Evolutionary conservation across 2,329 filamentous ascomycete genomes (phyloP).

Genomic region (Alternaria panax): DNA sequence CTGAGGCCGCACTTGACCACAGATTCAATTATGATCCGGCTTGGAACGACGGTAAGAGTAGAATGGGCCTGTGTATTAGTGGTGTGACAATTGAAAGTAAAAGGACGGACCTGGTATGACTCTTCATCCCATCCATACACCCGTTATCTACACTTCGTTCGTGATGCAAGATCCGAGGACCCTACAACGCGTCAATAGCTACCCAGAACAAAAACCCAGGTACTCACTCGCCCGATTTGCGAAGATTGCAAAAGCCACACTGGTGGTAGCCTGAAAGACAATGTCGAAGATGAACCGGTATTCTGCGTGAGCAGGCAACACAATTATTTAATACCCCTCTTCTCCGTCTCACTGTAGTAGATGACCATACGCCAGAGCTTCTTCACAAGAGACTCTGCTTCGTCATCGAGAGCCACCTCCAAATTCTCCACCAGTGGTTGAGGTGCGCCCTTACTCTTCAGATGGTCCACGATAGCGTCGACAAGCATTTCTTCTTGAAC

Average conservation of each 20-base stretch:
- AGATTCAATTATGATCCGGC: neutral
- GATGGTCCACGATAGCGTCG: conserved; percentile 87
- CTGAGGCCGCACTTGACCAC: neutral
- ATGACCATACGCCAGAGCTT: conserved; percentile 99
- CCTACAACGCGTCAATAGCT: conserved; percentile 30
- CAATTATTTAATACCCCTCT: conserved; percentile 70
- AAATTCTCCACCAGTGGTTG: conserved; percentile 83
- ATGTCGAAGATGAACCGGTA: neutral
- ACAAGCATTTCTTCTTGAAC: conserved; percentile 96
- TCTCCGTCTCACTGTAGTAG: conserved; percentile 95
- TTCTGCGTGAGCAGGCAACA: neutral
- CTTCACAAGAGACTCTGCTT: conserved; percentile 91
- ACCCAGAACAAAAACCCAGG: conserved; percentile 6
- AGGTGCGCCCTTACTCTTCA: conserved; percentile 78
- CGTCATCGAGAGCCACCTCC: conserved; percentile 88
- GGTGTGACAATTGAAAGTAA: conserved; percentile 6
- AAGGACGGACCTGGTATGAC: conserved; percentile 14
- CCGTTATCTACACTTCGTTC: conserved; percentile 15
- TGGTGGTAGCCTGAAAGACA: neutral
- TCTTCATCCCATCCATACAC: conserved; percentile 12
- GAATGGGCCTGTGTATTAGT: conserved; percentile 9
- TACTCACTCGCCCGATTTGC: conserved; percentile 23
- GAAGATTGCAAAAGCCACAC: neutral
- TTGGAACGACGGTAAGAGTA: neutral
- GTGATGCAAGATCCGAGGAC: conserved; percentile 31